A percentile compares a stretch with the other conserved stretches of the same genome.
These are phyloP conservation scores for Hypsizygus marmoreus DNA, from an alignment of 768 basidiomycete species.

Conservation along the genomic window DNA sequence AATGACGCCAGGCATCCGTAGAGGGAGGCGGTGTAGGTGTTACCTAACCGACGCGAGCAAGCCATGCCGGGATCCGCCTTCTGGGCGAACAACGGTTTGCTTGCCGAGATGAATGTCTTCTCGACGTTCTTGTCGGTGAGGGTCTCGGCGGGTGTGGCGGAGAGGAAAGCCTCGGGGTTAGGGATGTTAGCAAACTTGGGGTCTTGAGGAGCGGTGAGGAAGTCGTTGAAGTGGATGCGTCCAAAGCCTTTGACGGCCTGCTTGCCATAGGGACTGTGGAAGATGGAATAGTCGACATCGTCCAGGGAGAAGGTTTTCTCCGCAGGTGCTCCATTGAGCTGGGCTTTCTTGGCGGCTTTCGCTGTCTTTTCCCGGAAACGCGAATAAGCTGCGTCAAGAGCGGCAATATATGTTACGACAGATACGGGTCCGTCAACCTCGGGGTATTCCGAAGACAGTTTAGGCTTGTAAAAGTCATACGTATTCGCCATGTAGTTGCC, in stretches of 20 bases:
- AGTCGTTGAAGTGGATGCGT: constrained; percentile 91
- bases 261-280: constrained; percentile 99
- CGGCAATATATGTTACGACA: constrained; percentile 91
- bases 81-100: constrained; percentile 71
- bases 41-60: constrained; percentile 88
- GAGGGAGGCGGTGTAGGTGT: constrained; percentile 98
- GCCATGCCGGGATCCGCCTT: constrained; percentile 84
- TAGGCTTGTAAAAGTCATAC: constrained; percentile 99
- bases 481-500: constrained; percentile 97
- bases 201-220: constrained; percentile 71
- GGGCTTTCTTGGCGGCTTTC: constrained; percentile 56
- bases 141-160: constrained; percentile 67
- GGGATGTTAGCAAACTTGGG: constrained; percentile 72
- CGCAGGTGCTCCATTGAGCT: constrained; percentile 35
- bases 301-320: constrained; percentile 71
- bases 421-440: constrained; percentile 97
- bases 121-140: constrained; percentile 95
- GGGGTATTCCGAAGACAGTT: constrained; percentile 92
- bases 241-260: constrained; percentile 97
- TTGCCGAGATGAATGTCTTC: constrained; percentile 86
- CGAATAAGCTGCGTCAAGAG: constrained; percentile 87
- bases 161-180: constrained; percentile 69
- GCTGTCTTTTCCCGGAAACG: constrained; percentile 82
- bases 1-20: constrained; percentile 94
- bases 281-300: constrained; percentile 88